phyloP scores from a whole-genome alignment of 495 filamentous ascomycete genomes.

The Xanthoparmelia taractica region DNA sequence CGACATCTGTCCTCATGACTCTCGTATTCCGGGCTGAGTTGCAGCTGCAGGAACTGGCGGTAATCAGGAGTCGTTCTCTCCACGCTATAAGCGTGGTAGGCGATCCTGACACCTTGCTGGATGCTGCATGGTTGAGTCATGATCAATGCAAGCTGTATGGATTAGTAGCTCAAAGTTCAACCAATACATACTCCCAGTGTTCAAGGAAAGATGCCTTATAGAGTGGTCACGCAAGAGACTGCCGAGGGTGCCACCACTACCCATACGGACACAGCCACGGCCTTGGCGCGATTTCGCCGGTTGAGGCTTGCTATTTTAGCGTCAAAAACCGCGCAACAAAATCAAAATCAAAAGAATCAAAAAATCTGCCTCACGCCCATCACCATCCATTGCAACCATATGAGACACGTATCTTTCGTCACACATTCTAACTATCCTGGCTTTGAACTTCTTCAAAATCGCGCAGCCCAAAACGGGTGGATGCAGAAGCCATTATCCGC shows the following conservation, averaged over 20 bases:
- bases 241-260: neutral
- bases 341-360: neutral
- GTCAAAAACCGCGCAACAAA: neutral
- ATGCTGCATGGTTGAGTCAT: neutral
- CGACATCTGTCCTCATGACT: neutral
- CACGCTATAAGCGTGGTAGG: neutral
- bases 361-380: neutral
- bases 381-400: neutral
- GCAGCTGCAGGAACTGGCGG: neutral
- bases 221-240: too few relatives aligned
- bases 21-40: neutral
- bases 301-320: neutral
- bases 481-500: neutral
- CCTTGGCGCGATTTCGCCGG: neutral
- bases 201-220: neutral
- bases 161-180: neutral
- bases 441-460: neutral
- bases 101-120: neutral
- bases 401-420: neutral
- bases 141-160: neutral
- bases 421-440: neutral
- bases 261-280: neutral
- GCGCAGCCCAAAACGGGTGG: neutral
- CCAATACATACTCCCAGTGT: neutral
- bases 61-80: neutral